phyloP scores from a whole-genome alignment of 768 basidiomycete genomes.

The Mycena metata region DNA sequence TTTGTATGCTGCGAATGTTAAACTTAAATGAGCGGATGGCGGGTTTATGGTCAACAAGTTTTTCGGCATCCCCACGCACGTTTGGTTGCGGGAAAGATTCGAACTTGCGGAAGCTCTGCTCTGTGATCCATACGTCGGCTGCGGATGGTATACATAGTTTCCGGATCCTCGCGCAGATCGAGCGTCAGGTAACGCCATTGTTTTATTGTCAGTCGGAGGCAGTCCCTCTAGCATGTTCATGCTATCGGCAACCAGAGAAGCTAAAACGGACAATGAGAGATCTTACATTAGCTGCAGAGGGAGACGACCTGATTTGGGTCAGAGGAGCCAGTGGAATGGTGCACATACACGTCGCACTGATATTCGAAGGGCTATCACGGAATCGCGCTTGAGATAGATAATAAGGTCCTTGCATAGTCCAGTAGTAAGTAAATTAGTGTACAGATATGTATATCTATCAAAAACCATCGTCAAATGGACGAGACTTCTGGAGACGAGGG shows the following conservation, averaged over 20 bases:
- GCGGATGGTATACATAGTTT: neutral
- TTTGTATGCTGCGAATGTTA: too few relatives aligned
- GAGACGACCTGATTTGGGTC: slow-evolving; percentile 3
- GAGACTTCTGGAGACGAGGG: slow-evolving; percentile 34
- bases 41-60: too few relatives aligned
- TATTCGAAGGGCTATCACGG: neutral
- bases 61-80: neutral
- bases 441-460: slow-evolving; percentile 23
- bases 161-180: neutral
- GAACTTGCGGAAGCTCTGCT: neutral
- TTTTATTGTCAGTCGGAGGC: slow-evolving; percentile 28
- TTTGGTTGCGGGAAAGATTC: neutral
- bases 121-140: neutral
- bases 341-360: neutral
- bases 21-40: too few relatives aligned
- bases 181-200: slow-evolving; percentile 10
- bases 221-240: neutral
- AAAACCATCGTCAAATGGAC: slow-evolving; percentile 34
- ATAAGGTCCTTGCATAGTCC: slow-evolving; percentile 28
- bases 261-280: neutral
- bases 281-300: neutral
- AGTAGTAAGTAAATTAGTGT: slow-evolving; percentile 13
- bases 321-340: slow-evolving; percentile 9
- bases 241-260: neutral
- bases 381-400: neutral